Base-by-base conservation (phyloP, 108 stramenopile genomes). In the Skeletonema potamos region DNA sequence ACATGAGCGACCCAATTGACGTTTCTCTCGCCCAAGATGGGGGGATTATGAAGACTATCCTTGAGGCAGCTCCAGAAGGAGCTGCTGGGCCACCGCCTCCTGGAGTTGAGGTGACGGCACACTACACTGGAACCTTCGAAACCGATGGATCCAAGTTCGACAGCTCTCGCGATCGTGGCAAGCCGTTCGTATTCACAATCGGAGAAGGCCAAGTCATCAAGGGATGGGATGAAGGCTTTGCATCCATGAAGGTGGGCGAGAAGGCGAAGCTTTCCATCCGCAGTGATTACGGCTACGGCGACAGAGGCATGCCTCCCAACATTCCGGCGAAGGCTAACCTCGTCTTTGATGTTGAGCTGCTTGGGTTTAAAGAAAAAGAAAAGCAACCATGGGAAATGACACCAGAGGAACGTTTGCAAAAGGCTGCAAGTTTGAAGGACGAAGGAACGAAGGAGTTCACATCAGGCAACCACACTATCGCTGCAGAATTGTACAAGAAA, bases 171-270 rank as follows among this genome's bases (percentile, higher is more conserved):
- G 93, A 95, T 77, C 85, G 95, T n/a, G 95, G 95, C 27, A 84
- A 92, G 62, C 84, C 94, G 6, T 99, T 99, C 82, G 90, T 95
- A 68, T 99, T 99, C 59, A 92, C 92, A 18, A 90, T 98, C 61
- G 98, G 98, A 8, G 66, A 84, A 18, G 96, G 97, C 11, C 82
- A 85, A 65, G 98, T 99, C n/a, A 99, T 99, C 70, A 90, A 88
- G 59, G 98, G 90, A 27, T 99, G 97, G 97, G 98, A 99, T 72
- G 87, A 92, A 34, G 94, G 91, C 43, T 92, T 96, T 62, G 87
- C 87, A 10, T 84, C 87, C 68, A 94, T 96, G 96, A 90, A 88
- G 51, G 80, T 91, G 2, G 96, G 96, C 22, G 93, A 96, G 78
- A 90, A 92, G 69, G 96, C 93, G 11, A 86, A 84, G 15, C 77